Conservation (phyloP, 495 filamentous ascomycete genomes). For the Penicillium malachiteum region DNA sequence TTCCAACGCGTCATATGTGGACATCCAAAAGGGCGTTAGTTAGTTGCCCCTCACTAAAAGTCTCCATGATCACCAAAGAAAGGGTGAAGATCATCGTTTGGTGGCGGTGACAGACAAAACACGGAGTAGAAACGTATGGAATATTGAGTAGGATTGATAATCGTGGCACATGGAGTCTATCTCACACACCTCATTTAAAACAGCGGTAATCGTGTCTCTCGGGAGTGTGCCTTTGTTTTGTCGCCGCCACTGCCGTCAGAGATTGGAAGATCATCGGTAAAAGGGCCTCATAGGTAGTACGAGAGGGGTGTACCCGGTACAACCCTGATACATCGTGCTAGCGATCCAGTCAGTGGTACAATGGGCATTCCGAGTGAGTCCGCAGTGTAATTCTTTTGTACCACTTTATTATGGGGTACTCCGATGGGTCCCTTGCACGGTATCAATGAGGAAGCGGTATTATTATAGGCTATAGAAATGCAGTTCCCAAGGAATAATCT, state of each 20-base stretch:
- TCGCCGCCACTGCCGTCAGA: conserved; percentile 31
- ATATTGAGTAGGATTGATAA: conserved; percentile 18
- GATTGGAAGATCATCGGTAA: conserved; percentile 26
- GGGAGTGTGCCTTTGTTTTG: conserved; percentile 14
- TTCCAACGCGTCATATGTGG: conserved; percentile 2
- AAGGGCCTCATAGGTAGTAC: background rate
- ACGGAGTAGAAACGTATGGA: conserved; percentile 23
- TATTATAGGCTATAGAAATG: background rate
- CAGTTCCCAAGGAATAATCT: too few relatives aligned
- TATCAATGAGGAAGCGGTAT: background rate
- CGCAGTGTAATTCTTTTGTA: background rate
- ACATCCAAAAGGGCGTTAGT: background rate
- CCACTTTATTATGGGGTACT: background rate
- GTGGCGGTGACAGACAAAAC: conserved; percentile 13
- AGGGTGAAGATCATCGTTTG: conserved; percentile 13
- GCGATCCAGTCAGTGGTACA: background rate
- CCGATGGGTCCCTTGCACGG: background rate
- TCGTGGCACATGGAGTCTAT: conserved; percentile 2
- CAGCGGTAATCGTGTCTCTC: conserved; percentile 4
- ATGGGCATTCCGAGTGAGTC: background rate
- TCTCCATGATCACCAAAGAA: conserved; percentile 14
- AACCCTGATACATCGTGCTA: background rate
- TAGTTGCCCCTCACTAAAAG: conserved; percentile 7
- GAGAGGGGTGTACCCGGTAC: conserved; percentile 6
- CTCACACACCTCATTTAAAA: conserved; percentile 3